These are phyloP conservation scores for Epichloe bromicola DNA, from an alignment of 2,329 filamentous ascomycete species.

Conservation along the genomic window DNA sequence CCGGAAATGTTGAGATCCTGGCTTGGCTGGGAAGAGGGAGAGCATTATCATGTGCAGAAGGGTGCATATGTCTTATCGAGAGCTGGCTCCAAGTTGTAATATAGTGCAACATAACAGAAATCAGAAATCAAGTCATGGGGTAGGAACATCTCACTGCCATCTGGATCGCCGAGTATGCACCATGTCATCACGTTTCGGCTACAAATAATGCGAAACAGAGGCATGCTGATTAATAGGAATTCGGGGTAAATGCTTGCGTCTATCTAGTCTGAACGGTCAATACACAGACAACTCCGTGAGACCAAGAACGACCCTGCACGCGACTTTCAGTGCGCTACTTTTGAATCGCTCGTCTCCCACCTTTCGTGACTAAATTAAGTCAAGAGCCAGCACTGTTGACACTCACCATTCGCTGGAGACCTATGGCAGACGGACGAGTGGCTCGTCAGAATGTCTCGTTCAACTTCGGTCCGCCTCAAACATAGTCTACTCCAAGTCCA, in stretches of 20 bases:
- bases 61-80: conserved; percentile 44
- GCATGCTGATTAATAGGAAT: not conserved
- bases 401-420: not conserved
- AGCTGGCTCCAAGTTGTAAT: conserved; percentile 20
- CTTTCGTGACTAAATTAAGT: not conserved
- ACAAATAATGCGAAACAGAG: too few relatives aligned
- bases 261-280: not conserved
- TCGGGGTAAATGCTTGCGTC: not conserved
- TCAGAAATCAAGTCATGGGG: not conserved
- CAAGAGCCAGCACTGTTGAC: not conserved
- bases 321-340: not conserved
- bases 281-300: not conserved
- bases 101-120: not conserved
- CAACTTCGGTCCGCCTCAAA: conserved; percentile 11
- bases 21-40: conserved; percentile 60
- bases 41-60: conserved; percentile 53
- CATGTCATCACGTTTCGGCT: too few relatives aligned
- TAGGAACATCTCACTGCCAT: too few relatives aligned
- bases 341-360: not conserved
- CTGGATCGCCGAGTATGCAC: too few relatives aligned
- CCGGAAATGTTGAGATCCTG: conserved; percentile 56
- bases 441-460: not conserved
- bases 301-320: not conserved
- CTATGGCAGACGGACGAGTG: not conserved
- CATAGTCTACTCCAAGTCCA: conserved; percentile 23